phyloP scores from a whole-genome alignment of 164 flowering plant species.

The Pachysandra terminalis region DNA sequence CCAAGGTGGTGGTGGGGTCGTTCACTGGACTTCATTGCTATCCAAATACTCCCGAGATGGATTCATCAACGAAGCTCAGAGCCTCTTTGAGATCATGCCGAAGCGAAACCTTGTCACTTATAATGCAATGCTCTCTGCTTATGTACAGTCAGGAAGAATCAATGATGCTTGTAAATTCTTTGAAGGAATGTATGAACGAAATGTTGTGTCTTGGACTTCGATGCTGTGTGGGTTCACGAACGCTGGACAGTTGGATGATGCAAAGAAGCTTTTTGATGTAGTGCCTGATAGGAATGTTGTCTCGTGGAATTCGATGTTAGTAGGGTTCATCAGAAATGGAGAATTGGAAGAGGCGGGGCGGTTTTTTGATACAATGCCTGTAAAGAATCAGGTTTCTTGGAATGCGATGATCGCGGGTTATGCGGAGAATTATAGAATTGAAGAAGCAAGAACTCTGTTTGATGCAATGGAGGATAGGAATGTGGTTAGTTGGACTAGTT shows the following conservation, averaged over 20 bases:
- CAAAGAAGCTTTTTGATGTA: conserved; percentile 36
- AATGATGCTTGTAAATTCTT: conserved; percentile 38
- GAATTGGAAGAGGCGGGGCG: conserved; percentile 43
- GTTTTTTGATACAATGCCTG: conserved; percentile 43
- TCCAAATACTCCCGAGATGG: conserved; percentile 34
- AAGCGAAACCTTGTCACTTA: conserved; percentile 41
- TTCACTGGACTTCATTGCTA: conserved; percentile 44
- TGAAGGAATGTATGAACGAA: conserved; percentile 44
- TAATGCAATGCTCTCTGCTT: conserved; percentile 55
- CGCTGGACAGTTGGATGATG: conserved; percentile 20
- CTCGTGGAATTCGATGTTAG: conserved; percentile 57
- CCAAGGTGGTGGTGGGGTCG: conserved; percentile 16
- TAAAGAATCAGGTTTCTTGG: conserved; percentile 39
- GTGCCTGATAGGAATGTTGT: conserved; percentile 58
- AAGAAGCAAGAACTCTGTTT: conserved; percentile 47
- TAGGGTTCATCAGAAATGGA: conserved; percentile 42
- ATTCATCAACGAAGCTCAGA: conserved; percentile 38
- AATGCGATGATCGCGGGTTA: conserved; percentile 50
- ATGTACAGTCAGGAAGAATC: conserved; percentile 37
- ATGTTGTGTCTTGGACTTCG: conserved; percentile 57
- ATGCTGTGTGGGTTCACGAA: conserved; percentile 43
- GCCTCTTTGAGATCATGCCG: conserved; percentile 46
- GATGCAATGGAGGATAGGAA: conserved; percentile 38
- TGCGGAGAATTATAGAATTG: conserved; percentile 35
- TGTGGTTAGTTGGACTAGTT: conserved; percentile 63